Evolutionary conservation across 1,284 basidiomycete genomes (phyloP).

Genomic region (Meira nashicola): DNA sequence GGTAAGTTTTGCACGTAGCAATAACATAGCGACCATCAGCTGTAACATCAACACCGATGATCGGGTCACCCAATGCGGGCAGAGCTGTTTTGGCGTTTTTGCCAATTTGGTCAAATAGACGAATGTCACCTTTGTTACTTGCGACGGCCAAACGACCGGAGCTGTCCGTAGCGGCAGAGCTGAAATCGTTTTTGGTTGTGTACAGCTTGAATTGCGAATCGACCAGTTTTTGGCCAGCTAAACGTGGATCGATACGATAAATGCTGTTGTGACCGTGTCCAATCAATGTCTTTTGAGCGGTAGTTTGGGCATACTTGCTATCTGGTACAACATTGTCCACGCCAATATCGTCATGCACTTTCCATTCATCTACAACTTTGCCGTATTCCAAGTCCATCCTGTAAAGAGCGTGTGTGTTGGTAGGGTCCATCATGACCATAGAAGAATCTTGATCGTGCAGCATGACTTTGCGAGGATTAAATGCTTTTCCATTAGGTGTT

Average conservation of each 20-base stretch:
- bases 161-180: conserved; percentile 81
- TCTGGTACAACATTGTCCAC: conserved; percentile 87
- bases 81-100: conserved; percentile 99
- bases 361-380: conserved; percentile 98
- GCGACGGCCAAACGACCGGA: conserved; percentile 84
- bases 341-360: conserved; percentile 79
- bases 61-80: conserved; percentile 89
- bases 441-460: conserved; percentile 93
- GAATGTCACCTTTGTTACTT: conserved; percentile 92
- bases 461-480: conserved; percentile 87
- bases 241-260: conserved; percentile 94
- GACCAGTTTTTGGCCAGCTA: conserved; percentile 83
- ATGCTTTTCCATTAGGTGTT: conserved; percentile 74
- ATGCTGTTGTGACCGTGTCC: conserved; percentile 88
- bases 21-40: conserved; percentile 91
- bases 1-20: conserved; percentile 90
- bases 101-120: conserved; percentile 90
- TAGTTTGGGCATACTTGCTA: conserved; percentile 90
- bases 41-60: conserved; percentile 89
- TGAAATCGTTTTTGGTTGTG: conserved; percentile 89
- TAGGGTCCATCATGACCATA: conserved; percentile 87
- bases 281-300: conserved; percentile 84
- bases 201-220: conserved; percentile 96
- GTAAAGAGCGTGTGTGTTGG: conserved; percentile 78
- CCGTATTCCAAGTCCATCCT: conserved; percentile 90